A percentile compares a stretch with the other conserved stretches of the same genome.
Conservation (phyloP, 208 protist species). For the Trypanosoma melophagium region DNA sequence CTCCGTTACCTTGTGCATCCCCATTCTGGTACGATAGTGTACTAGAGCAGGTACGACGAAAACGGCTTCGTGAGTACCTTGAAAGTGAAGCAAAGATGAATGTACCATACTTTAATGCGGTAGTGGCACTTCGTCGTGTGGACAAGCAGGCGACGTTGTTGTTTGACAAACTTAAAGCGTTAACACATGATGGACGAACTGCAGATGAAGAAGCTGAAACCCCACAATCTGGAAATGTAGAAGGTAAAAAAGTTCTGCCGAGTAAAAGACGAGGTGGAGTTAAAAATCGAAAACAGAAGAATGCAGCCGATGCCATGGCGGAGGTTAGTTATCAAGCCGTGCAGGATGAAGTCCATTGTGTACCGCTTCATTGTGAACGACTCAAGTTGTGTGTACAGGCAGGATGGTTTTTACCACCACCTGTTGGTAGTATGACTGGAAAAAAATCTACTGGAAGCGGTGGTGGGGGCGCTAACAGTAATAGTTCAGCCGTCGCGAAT, state of each 20-base stretch:
- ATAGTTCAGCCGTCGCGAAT: conserved; percentile 26
- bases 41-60: conserved; percentile 35
- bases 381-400: conserved; percentile 48
- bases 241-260: neutral
- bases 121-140: conserved; percentile 36
- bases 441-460: neutral
- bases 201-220: too few relatives aligned
- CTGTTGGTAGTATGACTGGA: neutral
- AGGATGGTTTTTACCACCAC: conserved; percentile 52
- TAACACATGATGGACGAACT: conserved; percentile 11
- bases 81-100: conserved; percentile 35
- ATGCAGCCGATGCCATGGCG: conserved; percentile 3
- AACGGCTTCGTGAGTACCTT: conserved; percentile 26
- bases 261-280: neutral
- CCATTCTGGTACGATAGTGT: conserved; percentile 42
- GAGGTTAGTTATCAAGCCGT: conserved; percentile 20
- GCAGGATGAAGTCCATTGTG: conserved; percentile 23
- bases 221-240: neutral
- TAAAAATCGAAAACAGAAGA: conserved; percentile 1
- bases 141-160: conserved; percentile 22
- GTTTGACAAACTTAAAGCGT: conserved; percentile 14
- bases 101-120: conserved; percentile 41
- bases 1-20: conserved; percentile 15
- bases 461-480: neutral
- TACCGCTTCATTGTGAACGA: conserved; percentile 42